Conservation (phyloP, 106 monocot species). For the Platanthera zijinensis region DNA sequence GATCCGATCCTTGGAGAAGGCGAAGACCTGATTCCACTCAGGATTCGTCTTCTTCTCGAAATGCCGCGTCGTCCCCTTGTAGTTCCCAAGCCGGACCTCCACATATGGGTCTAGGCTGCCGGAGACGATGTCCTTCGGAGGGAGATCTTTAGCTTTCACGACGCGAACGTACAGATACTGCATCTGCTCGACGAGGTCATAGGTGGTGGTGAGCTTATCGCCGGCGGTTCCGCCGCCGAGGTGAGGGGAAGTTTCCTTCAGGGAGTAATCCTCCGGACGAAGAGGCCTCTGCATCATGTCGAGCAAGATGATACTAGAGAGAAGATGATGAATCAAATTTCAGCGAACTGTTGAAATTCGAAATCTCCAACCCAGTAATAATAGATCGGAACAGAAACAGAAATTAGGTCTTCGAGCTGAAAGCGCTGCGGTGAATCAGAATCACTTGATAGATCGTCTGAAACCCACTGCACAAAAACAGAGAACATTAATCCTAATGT, state of each 20-base stretch:
- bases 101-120: constrained; percentile 48
- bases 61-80: constrained; percentile 40
- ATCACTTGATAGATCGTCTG: neutral
- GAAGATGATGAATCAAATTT: neutral
- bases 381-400: neutral
- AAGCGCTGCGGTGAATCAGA: neutral
- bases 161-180: constrained; percentile 70
- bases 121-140: constrained; percentile 20
- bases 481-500: neutral
- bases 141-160: constrained; percentile 62
- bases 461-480: constrained; percentile 1
- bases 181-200: constrained; percentile 75
- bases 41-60: constrained; percentile 42
- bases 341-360: neutral
- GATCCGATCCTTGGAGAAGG: constrained; percentile 47
- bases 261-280: constrained; percentile 16
- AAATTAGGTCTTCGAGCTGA: neutral
- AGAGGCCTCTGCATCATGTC: constrained; percentile 21
- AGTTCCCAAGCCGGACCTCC: constrained; percentile 50
- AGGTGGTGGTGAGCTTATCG: constrained; percentile 56
- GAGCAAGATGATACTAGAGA: neutral
- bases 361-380: neutral
- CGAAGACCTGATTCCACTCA: constrained; percentile 63
- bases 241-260: constrained; percentile 23
- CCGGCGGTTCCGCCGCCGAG: constrained; percentile 24